A percentile compares a stretch with the other conserved stretches of the same genome.
Evolutionary conservation across 164 flowering plant species (phyloP).

Genomic region (Echeveria elegans): DNA sequence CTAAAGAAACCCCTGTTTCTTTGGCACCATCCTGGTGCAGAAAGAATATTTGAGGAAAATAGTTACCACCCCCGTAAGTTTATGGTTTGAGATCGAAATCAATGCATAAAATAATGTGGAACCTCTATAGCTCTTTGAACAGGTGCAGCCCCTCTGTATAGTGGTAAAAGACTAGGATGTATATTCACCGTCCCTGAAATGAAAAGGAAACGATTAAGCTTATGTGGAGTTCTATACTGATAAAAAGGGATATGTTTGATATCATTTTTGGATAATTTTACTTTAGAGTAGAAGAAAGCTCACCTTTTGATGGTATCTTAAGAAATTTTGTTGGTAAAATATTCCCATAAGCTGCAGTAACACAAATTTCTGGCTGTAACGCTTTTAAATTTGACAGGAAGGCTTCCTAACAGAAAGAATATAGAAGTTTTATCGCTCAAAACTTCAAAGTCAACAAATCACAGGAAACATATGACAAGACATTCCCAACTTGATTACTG

Average conservation of each 20-base stretch:
- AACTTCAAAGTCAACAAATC: background rate
- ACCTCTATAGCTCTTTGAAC: slow-evolving; percentile 98
- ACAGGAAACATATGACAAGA: background rate
- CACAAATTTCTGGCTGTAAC: slow-evolving; percentile 80
- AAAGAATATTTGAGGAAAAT: background rate
- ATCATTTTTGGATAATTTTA: background rate
- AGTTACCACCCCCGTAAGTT: background rate
- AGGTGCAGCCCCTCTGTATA: slow-evolving; percentile 97
- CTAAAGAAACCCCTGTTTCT: slow-evolving; percentile 94
- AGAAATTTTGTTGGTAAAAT: slow-evolving; percentile 84
- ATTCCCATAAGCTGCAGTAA: slow-evolving; percentile 98
- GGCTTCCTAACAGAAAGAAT: slow-evolving; percentile 41
- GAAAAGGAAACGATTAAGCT: background rate
- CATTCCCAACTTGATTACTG: background rate
- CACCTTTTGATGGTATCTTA: slow-evolving; percentile 69
- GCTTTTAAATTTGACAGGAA: slow-evolving; percentile 63
- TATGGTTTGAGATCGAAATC: background rate
- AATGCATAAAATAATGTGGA: slow-evolving; percentile 7
- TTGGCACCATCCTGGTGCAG: slow-evolving; percentile 70
- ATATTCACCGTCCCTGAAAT: slow-evolving; percentile 78
- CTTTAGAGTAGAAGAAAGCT: slow-evolving; percentile 16
- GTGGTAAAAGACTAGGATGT: slow-evolving; percentile 92
- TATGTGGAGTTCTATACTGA: too few species aligned
- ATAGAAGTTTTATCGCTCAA: background rate
- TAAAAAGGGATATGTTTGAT: background rate